Conservation (phyloP, 2,329 filamentous ascomycete species). For the Exophiala sp. region DNA sequence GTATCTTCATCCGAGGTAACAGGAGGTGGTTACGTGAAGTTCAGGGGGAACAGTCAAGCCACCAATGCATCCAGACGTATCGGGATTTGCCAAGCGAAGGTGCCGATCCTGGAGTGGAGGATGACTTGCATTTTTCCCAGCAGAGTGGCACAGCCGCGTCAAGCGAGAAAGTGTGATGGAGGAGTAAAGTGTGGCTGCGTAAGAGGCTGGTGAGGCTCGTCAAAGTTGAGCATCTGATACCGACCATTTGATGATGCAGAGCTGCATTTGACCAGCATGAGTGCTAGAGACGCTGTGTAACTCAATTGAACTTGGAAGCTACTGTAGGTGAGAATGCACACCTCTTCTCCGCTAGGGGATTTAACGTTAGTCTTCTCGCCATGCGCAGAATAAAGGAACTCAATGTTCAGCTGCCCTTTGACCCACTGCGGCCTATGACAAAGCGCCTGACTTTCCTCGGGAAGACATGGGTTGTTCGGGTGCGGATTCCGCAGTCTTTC, state of each 20-base stretch:
- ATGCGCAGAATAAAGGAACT: no score
- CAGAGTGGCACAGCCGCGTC: not conserved
- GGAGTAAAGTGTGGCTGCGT: not conserved
- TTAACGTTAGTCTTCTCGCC: no score
- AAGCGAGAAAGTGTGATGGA: no score
- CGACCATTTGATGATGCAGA: no score
- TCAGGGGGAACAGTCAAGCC: constrained; percentile 2
- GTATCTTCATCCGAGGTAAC: not conserved
- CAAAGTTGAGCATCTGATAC: no score
- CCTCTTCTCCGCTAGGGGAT: no score
- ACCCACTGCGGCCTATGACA: constrained; percentile 6
- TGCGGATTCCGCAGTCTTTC: constrained; percentile 15
- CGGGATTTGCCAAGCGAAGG: constrained; percentile 7
- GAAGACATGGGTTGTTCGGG: constrained; percentile 8
- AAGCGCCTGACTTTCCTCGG: constrained; percentile 9
- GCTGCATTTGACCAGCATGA: no score
- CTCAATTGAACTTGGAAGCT: no score
- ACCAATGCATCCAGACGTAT: constrained; percentile 6
- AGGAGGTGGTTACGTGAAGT: not conserved
- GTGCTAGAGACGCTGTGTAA: no score
- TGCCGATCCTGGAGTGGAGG: constrained; percentile 3
- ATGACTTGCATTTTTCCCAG: constrained; percentile 5
- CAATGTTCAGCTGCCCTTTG: not conserved
- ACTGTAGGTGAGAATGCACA: not conserved
- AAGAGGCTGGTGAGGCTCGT: not conserved